Base-by-base conservation (phyloP, 2,329 filamentous ascomycete species). In the Fusarium longipes region DNA sequence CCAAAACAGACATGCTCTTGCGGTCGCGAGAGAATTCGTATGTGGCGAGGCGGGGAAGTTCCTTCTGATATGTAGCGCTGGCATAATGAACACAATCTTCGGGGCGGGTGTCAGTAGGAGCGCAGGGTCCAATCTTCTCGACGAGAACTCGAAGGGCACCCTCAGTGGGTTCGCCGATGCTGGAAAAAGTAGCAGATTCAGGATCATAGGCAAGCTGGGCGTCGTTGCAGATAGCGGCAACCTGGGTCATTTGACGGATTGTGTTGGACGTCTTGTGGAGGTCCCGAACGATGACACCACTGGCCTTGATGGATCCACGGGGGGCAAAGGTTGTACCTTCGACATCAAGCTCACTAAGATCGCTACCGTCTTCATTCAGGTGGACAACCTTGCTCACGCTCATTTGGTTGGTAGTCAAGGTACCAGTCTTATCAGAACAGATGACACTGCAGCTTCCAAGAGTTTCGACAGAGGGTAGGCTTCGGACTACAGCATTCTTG, bases 381-480 rank as follows among this genome's bases (percentile, higher is more conserved):
- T 94, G 93, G 45, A 97, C 92, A 56, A 98, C 82, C 81, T 95
- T 97, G 83, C 90, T 96, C 57, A 97, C 96, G 76, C 96, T 98
- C 96, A 99, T 99, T 81, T 98, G 94, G 82, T 99, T 99, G 38
- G 96, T 99, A 12, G 96, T 99, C 77, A 99, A 82, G 47, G 96
- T 99, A 72, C 96, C 96, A 7, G 96, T 99, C 85, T 99, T 99
- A 84, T 99, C 96, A 6, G 96, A 99, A 84, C 96, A 99, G 77
- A 99, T 97, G 57, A 99, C 94, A 75, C 96, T 99, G 87, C 96
- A 99, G 86, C 96, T 99, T 77, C 96, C 96, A 52, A 99, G 86
- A 14, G 96, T 99, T 81, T 99, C 96, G 51, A 99, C 96, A 2
- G 96, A 99, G 20, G 96, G 96, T 73, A 99, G 83, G 77, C 93